These are phyloP conservation scores for Pseudogymnoascus sp. DNA, from an alignment of 2,329 filamentous ascomycete species.

Conservation along the genomic window DNA sequence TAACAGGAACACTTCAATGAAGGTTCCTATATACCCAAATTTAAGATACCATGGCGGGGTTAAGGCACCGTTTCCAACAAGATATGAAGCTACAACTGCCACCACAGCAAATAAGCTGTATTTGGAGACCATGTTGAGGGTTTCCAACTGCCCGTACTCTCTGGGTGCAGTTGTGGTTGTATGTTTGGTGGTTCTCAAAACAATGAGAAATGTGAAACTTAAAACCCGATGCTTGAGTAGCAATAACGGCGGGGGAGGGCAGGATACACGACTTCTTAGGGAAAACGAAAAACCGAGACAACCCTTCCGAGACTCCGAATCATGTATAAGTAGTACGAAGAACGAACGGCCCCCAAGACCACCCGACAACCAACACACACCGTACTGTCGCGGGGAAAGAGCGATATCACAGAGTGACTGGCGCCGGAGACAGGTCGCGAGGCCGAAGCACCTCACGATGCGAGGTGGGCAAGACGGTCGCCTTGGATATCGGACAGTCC, in stretches of 20 bases:
- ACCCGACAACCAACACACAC: neutral
- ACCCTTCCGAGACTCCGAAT: neutral
- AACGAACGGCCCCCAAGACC: neutral
- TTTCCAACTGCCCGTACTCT: neutral
- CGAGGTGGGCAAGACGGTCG: neutral
- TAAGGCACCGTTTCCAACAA: neutral
- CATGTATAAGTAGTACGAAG: neutral
- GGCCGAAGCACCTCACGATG: neutral
- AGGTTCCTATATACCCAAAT: constrained; percentile 29
- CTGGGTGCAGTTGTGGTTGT: neutral
- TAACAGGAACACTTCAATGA: constrained; percentile 32
- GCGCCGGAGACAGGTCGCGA: neutral
- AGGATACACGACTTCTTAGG: neutral
- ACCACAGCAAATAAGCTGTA: neutral
- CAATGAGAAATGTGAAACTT: neutral
- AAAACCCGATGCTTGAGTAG: neutral
- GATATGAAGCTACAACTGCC: neutral
- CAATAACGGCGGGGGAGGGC: neutral
- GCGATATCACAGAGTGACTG: neutral
- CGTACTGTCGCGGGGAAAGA: too few species aligned
- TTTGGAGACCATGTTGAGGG: neutral
- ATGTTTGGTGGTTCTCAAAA: neutral
- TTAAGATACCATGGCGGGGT: neutral
- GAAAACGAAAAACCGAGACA: neutral
- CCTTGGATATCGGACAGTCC: neutral